A percentile compares a stretch with the other conserved stretches of the same genome.
Evolutionary conservation across 441 rosid genomes (phyloP).

Genomic region (Macaranga tanarius): DNA sequence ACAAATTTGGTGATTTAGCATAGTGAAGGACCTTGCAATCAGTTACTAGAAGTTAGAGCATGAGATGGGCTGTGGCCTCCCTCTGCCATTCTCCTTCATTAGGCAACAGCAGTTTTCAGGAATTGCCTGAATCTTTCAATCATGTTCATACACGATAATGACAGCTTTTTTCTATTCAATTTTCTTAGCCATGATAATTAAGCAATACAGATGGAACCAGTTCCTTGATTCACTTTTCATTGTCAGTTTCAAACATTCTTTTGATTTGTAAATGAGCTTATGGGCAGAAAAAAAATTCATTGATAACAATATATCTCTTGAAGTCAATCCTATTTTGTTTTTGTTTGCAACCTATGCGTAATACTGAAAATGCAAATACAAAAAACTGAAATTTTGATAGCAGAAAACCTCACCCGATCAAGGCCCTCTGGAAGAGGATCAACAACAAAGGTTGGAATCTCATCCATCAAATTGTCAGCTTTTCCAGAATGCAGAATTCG

Average conservation of each 20-base stretch:
- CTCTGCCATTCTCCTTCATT: background rate
- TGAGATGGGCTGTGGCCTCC: background rate
- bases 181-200: background rate
- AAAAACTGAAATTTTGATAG: background rate
- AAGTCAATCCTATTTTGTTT: background rate
- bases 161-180: background rate
- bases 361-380: background rate
- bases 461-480: slow-evolving; percentile 66
- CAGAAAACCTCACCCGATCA: slow-evolving; percentile 55
- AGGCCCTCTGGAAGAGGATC: slow-evolving; percentile 79
- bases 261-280: background rate
- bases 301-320: background rate
- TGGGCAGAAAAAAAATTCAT: background rate
- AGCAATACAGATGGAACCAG: background rate
- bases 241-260: background rate
- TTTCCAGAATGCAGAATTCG: slow-evolving; percentile 76
- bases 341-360: background rate
- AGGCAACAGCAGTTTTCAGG: background rate
- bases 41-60: background rate
- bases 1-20: no score
- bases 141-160: background rate
- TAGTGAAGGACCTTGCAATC: no score
- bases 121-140: background rate
- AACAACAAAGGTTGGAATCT: slow-evolving; percentile 68
- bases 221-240: background rate